Base-by-base conservation (phyloP, 148 eudicot species). In the Agrostemma githago region DNA sequence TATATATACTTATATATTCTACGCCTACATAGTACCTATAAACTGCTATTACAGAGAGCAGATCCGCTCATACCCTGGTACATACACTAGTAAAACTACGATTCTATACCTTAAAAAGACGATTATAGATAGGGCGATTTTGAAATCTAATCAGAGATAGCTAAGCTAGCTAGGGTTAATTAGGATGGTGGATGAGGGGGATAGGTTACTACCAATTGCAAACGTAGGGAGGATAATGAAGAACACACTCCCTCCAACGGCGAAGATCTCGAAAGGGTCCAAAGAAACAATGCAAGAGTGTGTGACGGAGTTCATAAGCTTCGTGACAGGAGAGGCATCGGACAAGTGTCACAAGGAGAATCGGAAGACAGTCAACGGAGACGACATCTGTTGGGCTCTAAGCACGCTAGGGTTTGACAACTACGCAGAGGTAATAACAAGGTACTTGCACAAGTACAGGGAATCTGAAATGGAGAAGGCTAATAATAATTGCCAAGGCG, bases 331-430 rank as follows among this genome's bases (percentile, higher is more conserved):
- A 0, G 88, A 87, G 46, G 90, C 90, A 0, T 83, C 88, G 0
- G 88, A 87, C 41, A 87, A 85, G 88, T 87, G 90, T 76, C 88
- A 83, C 67, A 85, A 81, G 84, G 90, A 87, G 85, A 87, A 87
- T 26, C 80, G 90, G 15, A 87, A 87, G 80, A 87, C 88, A 34
- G 82, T 87, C 3, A 87, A 80, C 54, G 90, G 90, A 5, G 90
- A 87, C 10, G 90, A 85, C 62, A 76, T 87, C 34, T 76, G 83
- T 21, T 87, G 90, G 90, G 88, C 90, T 76, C 81, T 87, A 21
- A 80, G 82, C 73, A 73, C 87, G 5, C 84, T 86, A 79, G 89
- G 89, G 79, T 84, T 86, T 56, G 89, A 86, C 56, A 78, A 84
- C 74, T 74, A 82, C 40, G 83, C 79, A 1, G 87, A 82, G 76